Evolutionary conservation across 768 basidiomycete species (phyloP).

Genomic region (Boletus speciosus): DNA sequence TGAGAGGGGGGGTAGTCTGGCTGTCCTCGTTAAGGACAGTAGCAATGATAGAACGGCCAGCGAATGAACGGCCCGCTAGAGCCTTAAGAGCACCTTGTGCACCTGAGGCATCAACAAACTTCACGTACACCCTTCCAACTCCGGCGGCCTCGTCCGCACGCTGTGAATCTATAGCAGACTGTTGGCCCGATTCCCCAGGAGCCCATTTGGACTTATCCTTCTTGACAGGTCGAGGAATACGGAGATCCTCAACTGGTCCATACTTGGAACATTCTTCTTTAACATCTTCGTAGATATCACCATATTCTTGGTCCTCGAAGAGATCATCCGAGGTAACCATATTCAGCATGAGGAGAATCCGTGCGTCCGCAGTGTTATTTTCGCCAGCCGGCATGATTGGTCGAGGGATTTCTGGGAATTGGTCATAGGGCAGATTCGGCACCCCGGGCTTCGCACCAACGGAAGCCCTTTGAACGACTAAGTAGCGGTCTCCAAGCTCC

Average conservation of each 20-base stretch:
- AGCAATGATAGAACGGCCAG: conserved; percentile 82
- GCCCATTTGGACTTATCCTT: conserved; percentile 81
- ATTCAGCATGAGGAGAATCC: conserved; percentile 95
- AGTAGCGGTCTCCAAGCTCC: conserved; percentile 92
- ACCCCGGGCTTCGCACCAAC: conserved; percentile 82
- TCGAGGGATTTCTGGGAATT: conserved; percentile 79
- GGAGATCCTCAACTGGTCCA: conserved; percentile 78
- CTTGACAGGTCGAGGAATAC: conserved; percentile 86
- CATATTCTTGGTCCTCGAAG: conserved; percentile 85
- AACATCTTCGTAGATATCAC: conserved; percentile 92
- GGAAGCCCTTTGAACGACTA: conserved; percentile 96
- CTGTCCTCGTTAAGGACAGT: conserved; percentile 81
- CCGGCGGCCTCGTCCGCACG: conserved; percentile 85
- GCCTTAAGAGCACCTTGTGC: conserved; percentile 76
- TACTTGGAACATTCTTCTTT: conserved; percentile 84
- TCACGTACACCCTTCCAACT: conserved; percentile 94
- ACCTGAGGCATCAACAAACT: conserved; percentile 60
- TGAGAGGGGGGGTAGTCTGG: conserved; percentile 78
- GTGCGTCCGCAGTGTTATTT: conserved; percentile 53
- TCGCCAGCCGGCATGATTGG: conserved; percentile 88
- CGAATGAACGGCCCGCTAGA: conserved; percentile 87
- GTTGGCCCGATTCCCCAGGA: conserved; percentile 54
- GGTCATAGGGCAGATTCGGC: conserved; percentile 68
- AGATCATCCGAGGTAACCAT: conserved; percentile 97
- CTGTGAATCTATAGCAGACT: conserved; percentile 61